A percentile compares a stretch with the other conserved stretches of the same genome.
Conservation (phyloP, 352 stramenopile genomes). For the Blastocystis sp. region DNA sequence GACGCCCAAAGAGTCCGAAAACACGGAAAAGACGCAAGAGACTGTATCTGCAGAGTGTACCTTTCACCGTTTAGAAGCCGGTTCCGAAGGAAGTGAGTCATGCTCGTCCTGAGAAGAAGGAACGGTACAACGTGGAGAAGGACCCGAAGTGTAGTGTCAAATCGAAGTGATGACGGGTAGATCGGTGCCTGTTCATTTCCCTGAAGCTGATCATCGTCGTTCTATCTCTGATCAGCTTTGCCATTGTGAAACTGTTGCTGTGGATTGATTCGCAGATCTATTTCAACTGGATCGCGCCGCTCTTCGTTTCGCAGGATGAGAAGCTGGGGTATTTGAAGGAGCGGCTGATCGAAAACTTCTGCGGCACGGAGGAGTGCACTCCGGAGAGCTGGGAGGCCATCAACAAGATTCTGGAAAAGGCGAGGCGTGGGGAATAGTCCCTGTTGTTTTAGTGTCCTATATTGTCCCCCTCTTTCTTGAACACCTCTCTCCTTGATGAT, state of each 20-base stretch:
- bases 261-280: conserved; percentile 16
- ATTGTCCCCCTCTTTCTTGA: neutral
- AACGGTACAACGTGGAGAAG: conserved; percentile 38
- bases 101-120: neutral
- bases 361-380: neutral
- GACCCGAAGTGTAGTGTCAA: conserved; percentile 19
- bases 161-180: neutral
- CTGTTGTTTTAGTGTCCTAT: conserved; percentile 1
- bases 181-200: conserved; percentile 50
- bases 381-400: conserved; percentile 27
- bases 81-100: neutral
- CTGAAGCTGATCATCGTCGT: conserved; percentile 53
- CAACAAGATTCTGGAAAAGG: conserved; percentile 34
- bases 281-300: conserved; percentile 48
- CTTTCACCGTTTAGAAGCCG: neutral
- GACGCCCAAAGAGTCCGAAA: neutral
- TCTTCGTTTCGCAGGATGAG: conserved; percentile 15
- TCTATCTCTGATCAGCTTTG: conserved; percentile 34
- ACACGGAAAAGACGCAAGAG: neutral
- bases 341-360: conserved; percentile 24
- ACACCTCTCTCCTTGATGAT: neutral
- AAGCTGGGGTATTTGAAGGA: conserved; percentile 26
- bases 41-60: neutral
- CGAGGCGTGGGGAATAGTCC: neutral
- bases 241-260: neutral